Evolutionary conservation across 176 grass and related monocot species (phyloP), one percentile per base, ranked within the genome.

Genomic region (Aegilops bicornis): DNA sequence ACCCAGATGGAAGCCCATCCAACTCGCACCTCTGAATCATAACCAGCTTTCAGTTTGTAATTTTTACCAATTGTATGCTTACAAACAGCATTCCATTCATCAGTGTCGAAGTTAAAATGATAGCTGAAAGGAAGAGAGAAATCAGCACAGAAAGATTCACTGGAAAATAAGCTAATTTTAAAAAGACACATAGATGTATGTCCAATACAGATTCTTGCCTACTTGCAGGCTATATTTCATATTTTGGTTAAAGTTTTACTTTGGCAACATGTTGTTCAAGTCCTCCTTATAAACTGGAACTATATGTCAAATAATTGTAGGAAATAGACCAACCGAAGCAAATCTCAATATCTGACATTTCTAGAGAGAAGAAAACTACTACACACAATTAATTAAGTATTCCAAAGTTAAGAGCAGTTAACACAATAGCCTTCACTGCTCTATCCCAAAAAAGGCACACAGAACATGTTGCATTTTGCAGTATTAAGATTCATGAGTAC

Each of bases 1-100:
- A 98, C 96, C 93, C 96, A 98, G 84, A 98, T 23, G 80, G 91
- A 98, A 80, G 93, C 90, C 96, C 93, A 98, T 81, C 90, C 94
- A 80, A 94, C 80, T 76, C 73, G 84, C 83, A 88, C 82, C 10
- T 60, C 71, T 82, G 96, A 96, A 94, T 98, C 93, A 92, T 98
- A 98, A 91, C 96, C 96, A 91, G 90, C 82, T 94, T 98, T 98
- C 15, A 96, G 68, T 90, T 98, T 98, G 78, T 96, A 90, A 69
- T 91, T 83, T 64, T 94, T 94, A 86, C 86, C 91, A 64, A 93
- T 32, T 40, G 84, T 92, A 79, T 88, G 88, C 93, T 98, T 98
- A 87, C 94, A 98, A 76, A 96, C 91, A 66, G 90, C 90, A 86
- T 76, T 89, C 96, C 96, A 98, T 24, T 88, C 62, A 79, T 84